Base-by-base conservation (phyloP, 495 filamentous ascomycete species). In the Xylaria telfairii region DNA sequence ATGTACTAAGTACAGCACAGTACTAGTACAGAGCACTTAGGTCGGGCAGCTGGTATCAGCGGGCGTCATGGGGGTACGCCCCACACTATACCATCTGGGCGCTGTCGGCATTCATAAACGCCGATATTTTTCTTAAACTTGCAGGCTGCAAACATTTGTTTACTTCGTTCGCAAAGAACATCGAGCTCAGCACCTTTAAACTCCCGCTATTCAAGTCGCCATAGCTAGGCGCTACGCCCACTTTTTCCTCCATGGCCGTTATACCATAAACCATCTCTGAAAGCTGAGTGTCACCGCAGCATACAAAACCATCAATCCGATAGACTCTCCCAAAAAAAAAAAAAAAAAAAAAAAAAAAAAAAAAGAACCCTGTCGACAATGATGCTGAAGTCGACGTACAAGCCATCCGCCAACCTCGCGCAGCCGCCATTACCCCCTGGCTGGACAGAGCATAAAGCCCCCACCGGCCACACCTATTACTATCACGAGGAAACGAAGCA, bases 401-500 rank as follows among this genome's bases (percentile, higher is more conserved):
- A 85, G 66, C 84, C 86, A 13, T 81, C 81, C 19, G 63, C 77
- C 39, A 76, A 74, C 44, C 28, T 32, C 24, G 71, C 70, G n/a
- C 75, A 72, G n/a, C 83, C 85, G 60, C 90, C 92, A 21, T 83
- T 97, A 4, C 90, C 90, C 9, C 86, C 89, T 28, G 95, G 93
- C 28, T 98, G 95, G 95, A 93, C 93, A 32, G 93, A 97, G 80
- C 94, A 98, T 81, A 94, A 92, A 84, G 93, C 95, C 68, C 94
- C 94, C 19, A 91, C 92, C 68, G 94, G 95, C 7, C 94, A 96
- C 76, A 84, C 87, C 17, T 98, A 97, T 81, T 97, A 95, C 78
- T 96, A 96, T 82, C 92, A 97, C 82, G 83, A 89, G n/a, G 80
- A 85, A 39, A 97, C 93, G 0, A 95, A 96, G 76, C 83, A 92